A percentile compares a stretch with the other conserved stretches of the same genome.
These are phyloP conservation scores for Tuber microsphaerosporum DNA, from an alignment of 495 filamentous ascomycete species.

Conservation along the genomic window DNA sequence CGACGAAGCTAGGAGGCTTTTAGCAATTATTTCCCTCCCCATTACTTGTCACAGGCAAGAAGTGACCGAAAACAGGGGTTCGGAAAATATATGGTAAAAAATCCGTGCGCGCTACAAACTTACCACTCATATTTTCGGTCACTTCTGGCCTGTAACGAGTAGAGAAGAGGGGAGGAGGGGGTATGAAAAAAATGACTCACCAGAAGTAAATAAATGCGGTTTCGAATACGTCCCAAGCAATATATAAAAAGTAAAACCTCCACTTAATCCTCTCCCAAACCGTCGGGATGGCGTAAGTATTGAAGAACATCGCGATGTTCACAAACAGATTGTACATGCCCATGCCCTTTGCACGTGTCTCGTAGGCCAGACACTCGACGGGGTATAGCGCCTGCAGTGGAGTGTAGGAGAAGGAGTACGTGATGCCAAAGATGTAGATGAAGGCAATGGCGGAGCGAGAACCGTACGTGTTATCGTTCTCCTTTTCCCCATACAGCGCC, in stretches of 20 bases:
- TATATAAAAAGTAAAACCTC: slow-evolving; percentile 41
- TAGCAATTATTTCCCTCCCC: slow-evolving; percentile 5
- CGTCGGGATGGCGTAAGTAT: slow-evolving; percentile 47
- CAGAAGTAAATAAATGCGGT: slow-evolving; percentile 40
- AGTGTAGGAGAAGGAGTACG: slow-evolving; percentile 40
- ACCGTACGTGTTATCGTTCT: slow-evolving; percentile 48
- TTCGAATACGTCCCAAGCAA: slow-evolving; percentile 42
- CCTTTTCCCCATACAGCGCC: slow-evolving; percentile 39
- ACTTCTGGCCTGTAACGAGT: too few relatives aligned
- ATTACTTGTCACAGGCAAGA: too few relatives aligned
- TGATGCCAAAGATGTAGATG: slow-evolving; percentile 41
- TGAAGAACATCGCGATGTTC: slow-evolving; percentile 56
- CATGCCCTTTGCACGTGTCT: slow-evolving; percentile 62
- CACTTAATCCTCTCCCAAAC: slow-evolving; percentile 38
- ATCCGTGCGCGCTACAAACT: too few relatives aligned
- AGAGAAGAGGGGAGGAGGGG: background rate
- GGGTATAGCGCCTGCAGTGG: slow-evolving; percentile 58
- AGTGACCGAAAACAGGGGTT: too few relatives aligned
- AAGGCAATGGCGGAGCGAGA: slow-evolving; percentile 39
- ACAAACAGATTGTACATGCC: slow-evolving; percentile 52
- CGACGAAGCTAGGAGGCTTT: slow-evolving; percentile 45
- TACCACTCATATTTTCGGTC: too few relatives aligned
- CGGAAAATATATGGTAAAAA: too few relatives aligned
- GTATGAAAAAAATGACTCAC: slow-evolving; percentile 12
- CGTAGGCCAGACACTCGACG: slow-evolving; percentile 58